Evolutionary conservation across 2,329 filamentous ascomycete species (phyloP).

Genomic region (Pyricularia sp.): DNA sequence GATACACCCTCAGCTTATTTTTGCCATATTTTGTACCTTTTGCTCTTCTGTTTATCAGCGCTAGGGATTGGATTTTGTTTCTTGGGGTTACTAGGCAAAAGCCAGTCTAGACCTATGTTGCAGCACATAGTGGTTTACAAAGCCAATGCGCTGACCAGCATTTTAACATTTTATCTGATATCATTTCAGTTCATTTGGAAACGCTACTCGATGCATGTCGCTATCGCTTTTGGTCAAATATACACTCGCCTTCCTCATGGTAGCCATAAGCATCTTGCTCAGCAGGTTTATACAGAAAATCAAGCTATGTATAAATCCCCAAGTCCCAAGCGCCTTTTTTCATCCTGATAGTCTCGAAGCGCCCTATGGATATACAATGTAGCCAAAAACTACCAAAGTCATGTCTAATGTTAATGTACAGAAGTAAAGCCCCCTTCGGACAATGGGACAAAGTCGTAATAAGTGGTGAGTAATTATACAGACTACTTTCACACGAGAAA

Average conservation of each 20-base stretch:
- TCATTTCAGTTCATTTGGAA: background rate
- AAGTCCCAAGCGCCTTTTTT: background rate
- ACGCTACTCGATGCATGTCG: background rate
- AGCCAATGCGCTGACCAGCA: background rate
- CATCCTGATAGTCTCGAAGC: background rate
- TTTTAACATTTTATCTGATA: background rate
- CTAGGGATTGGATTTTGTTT: conserved; percentile 5
- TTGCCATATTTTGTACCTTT: background rate
- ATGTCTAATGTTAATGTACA: background rate
- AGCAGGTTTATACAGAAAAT: background rate
- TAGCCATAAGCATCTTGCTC: background rate
- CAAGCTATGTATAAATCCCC: background rate
- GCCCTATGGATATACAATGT: background rate
- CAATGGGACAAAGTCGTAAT: background rate
- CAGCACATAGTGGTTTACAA: background rate
- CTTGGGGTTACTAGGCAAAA: background rate
- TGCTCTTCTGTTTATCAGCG: background rate
- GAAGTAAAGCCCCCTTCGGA: background rate
- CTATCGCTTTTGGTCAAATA: background rate
- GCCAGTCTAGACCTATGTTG: background rate
- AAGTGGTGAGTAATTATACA: conserved; percentile 1
- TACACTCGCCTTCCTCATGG: background rate
- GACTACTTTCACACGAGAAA: background rate
- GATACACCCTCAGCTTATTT: background rate
- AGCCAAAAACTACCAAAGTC: background rate